Evolutionary conservation across 1,284 basidiomycete species (phyloP), one percentile per base, ranked within the genome.

Genomic region (Flammula alnicola): DNA sequence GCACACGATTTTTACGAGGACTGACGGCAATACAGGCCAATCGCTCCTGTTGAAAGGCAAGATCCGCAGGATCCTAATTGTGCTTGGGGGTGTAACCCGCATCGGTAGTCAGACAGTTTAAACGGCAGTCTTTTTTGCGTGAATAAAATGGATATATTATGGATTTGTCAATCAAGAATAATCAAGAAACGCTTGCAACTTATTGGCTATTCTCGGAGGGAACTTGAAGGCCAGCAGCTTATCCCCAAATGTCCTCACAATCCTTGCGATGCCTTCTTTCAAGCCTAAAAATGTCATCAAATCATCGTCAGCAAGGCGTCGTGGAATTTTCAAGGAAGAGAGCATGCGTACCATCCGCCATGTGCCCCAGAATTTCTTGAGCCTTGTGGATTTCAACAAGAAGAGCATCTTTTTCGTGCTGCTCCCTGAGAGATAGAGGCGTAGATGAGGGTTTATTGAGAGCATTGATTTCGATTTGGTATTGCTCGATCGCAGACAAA

Each of bases 211-310:
- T 51, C 73, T 67, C 7, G 83, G 80, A 3, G 91, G 84, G 61
- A 93, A 89, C 62, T 79, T 88, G 75, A 91, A 93, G 12, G 88
- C 89, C 3, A 75, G 65, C 41, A 93, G 69, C 62, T 84, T 88
- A 50, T 84, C 80, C 1, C 86, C 85, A 66, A 93, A 94, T 30
- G 86, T 90, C 57, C 80, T 72, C 42, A 84, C 77, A 37, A 94
- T 83, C 36, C 80, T 74, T 26, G 77, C 78, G 5, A 93, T 70
- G 2, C 85, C 86, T 36, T 81, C 80, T 60, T 85, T 86, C 57
- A 93, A 58, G 1, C 81, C 91, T 93, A 57, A 48, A 41, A 43
- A 46, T n/a, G n/a, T n/a, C n/a, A 52, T 43, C 6, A 2, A 32
- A 16, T 14, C 22, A 44, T 59, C 41, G 63, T 44, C 36, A 30